These are phyloP conservation scores for Barbatosphaeria neglecta DNA, from an alignment of 495 filamentous ascomycete genomes.

Conservation along the genomic window DNA sequence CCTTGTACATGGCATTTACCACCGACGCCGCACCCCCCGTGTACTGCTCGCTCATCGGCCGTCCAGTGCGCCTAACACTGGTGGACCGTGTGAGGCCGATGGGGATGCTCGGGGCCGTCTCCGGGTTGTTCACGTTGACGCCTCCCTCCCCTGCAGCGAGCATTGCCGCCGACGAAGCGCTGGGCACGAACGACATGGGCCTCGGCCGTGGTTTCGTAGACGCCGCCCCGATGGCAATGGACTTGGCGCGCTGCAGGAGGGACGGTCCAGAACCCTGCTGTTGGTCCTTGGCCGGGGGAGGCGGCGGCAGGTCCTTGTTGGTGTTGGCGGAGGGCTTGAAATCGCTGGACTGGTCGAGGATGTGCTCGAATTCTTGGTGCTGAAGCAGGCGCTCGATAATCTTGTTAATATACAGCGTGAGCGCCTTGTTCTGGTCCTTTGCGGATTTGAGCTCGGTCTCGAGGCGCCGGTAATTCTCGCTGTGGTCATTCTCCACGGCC, in stretches of 20 bases:
- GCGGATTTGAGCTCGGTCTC: constrained; percentile 70
- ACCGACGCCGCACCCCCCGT: constrained; percentile 58
- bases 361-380: constrained; percentile 87
- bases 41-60: constrained; percentile 62
- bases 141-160: constrained; percentile 21
- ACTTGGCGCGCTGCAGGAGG: constrained; percentile 71
- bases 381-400: constrained; percentile 91
- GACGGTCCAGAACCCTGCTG: constrained; percentile 39
- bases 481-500: constrained; percentile 41
- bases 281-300: constrained; percentile 57
- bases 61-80: constrained; percentile 39
- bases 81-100: constrained; percentile 50
- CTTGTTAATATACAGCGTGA: constrained; percentile 95
- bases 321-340: constrained; percentile 40
- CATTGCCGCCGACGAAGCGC: constrained; percentile 18
- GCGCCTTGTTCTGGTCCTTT: constrained; percentile 91
- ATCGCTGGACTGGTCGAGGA: constrained; percentile 67
- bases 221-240: constrained; percentile 41
- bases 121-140: constrained; percentile 42
- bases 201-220: constrained; percentile 42
- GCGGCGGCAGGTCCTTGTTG: constrained; percentile 79
- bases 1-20: constrained; percentile 77
- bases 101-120: constrained; percentile 76
- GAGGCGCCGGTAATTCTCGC: constrained; percentile 49
- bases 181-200: constrained; percentile 50